phyloP scores from a whole-genome alignment of 208 protist genomes.

The Wallacemonas sp. region DNA sequence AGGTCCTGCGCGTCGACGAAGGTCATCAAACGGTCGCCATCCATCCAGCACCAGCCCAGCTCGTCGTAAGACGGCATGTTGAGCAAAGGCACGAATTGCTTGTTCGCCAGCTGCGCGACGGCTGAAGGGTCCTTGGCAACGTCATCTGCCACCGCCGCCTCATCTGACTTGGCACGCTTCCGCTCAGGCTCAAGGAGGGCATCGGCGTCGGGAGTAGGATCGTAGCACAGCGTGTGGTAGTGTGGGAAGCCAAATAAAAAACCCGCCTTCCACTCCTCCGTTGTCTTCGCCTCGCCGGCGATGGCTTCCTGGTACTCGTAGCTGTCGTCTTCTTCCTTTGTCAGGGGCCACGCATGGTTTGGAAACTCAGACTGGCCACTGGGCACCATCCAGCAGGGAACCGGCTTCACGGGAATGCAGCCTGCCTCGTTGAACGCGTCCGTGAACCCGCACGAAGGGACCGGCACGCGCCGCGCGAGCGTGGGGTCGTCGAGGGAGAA shows the following conservation, averaged over 20 bases:
- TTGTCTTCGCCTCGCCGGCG: background rate
- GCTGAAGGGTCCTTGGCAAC: no score
- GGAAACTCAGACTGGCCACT: background rate
- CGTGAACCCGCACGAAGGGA: background rate
- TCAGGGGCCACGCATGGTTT: background rate
- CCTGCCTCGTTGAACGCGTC: background rate
- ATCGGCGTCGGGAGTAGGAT: background rate
- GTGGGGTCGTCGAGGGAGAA: background rate
- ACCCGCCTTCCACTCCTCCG: background rate
- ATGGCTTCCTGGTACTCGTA: background rate
- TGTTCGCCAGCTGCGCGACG: no score
- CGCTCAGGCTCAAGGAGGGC: background rate
- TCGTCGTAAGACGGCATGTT: conserved; percentile 5
- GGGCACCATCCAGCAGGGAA: background rate
- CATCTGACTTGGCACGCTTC: background rate
- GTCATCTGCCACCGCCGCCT: background rate
- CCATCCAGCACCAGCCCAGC: conserved; percentile 5
- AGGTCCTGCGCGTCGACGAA: conserved; percentile 1
- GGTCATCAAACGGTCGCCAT: background rate
- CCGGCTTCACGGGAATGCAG: background rate
- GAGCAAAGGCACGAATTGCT: conserved; percentile 1
- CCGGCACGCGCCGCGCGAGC: background rate
- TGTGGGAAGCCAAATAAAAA: conserved; percentile 5
- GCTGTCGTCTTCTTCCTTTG: conserved; percentile 2
- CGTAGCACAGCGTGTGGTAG: conserved; percentile 1